Base-by-base conservation (phyloP, 495 filamentous ascomycete genomes). In the Penicillium simplicissimum region DNA sequence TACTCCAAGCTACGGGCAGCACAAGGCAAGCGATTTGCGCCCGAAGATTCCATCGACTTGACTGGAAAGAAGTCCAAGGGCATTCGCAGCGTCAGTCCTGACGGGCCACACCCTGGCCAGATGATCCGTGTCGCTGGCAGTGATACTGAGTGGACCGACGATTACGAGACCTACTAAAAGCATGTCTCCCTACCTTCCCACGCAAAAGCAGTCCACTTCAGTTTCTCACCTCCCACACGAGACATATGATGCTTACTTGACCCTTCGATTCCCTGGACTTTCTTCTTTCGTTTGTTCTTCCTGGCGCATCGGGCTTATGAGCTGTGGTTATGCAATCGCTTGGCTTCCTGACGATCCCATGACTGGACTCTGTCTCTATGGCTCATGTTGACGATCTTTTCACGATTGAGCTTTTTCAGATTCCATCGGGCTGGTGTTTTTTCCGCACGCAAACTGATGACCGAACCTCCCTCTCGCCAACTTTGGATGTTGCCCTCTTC, bases 1-100 rank as follows among this genome's bases (percentile, higher is more conserved):
- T 92, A 90, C 67, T 87, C 89, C 60, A 92, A 89, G 69, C 73
- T 92, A 56, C 82, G 87, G 58, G 85, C 87, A 23, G 87, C 88
- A 36, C 79, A 81, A 49, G 81, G 81, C 67, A 86, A 89, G 79
- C 79, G 87, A 52, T 80, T 84, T 61, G 82, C 79, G n/a, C 84
- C 86, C 13, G 85, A 87, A 17, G 82, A 84, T 33, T 74, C 77
- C 33, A 76, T 82, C 47, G 75, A 80, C 48, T 74, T 81, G 43
- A 76, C 68, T 37, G 76, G 76, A 54, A 89, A 85, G 70, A 84
- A 81, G 63, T 66, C 71, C 60, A 85, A 81, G 67, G 79, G 79
- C n/a, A 79, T 83, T 21, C 77, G 79, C 56, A 82, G 79, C 57
- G 74, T 79, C 6, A 81, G 75, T 33, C 74, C 74, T 25, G 76